Percentiles rank a stretch among this genome's conserved stretches.
phyloP scores from a whole-genome alignment of 805 yeast genomes.

The Pichia paraexigua region DNA sequence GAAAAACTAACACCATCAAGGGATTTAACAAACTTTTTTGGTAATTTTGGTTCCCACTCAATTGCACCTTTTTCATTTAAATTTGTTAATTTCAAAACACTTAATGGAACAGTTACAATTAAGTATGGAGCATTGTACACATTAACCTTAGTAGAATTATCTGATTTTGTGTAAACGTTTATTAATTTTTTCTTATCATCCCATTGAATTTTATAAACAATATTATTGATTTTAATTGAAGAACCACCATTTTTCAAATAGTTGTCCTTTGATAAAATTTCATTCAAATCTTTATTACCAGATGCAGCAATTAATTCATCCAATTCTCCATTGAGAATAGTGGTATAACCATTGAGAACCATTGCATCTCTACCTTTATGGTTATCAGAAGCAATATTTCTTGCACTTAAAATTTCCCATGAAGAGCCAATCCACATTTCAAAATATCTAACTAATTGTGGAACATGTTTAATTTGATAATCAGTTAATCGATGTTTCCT shows the following conservation, averaged over 20 bases:
- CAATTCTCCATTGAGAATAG: constrained; percentile 25
- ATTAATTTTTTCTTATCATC: constrained; percentile 15
- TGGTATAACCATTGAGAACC: constrained; percentile 50
- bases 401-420: constrained; percentile 57
- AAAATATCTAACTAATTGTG: constrained; percentile 41
- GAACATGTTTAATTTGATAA: constrained; percentile 42
- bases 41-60: constrained; percentile 30
- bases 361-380: constrained; percentile 69
- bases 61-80: constrained; percentile 22
- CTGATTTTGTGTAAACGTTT: constrained; percentile 14
- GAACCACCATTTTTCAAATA: neutral
- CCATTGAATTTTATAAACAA: constrained; percentile 22
- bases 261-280: neutral
- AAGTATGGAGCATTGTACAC: constrained; percentile 30
- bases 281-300: constrained; percentile 1
- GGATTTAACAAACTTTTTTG: constrained; percentile 22
- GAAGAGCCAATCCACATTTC: constrained; percentile 79
- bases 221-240: constrained; percentile 17
- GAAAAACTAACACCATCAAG: constrained; percentile 31
- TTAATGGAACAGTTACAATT: constrained; percentile 43
- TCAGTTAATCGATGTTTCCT: constrained; percentile 39
- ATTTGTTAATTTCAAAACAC: constrained; percentile 34
- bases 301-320: constrained; percentile 18
- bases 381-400: constrained; percentile 36
- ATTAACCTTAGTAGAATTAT: constrained; percentile 5